Conservation (phyloP, 495 filamentous ascomycete genomes). For the Trichoderma orchidacearum region DNA sequence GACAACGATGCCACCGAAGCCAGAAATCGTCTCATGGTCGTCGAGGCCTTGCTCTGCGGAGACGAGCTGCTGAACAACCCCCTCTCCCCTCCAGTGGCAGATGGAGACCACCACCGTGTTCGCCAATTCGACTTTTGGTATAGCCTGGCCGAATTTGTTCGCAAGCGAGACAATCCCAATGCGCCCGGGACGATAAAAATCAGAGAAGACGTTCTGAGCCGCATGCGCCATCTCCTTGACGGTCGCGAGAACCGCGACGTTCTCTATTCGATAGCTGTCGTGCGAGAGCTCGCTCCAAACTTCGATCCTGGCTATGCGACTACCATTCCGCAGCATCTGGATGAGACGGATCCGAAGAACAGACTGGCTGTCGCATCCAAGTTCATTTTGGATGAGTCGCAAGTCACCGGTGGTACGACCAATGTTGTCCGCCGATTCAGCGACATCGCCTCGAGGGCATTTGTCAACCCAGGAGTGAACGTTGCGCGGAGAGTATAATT, state of each 20-base stretch:
- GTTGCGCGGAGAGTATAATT: slow-evolving; percentile 4
- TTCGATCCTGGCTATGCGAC: slow-evolving; percentile 48
- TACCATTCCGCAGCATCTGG: slow-evolving; percentile 44
- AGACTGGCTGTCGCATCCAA: slow-evolving; percentile 69
- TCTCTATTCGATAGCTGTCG: slow-evolving; percentile 75
- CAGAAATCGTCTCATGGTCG: slow-evolving; percentile 52
- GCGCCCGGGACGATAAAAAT: slow-evolving; percentile 24
- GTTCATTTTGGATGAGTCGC: slow-evolving; percentile 65
- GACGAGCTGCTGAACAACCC: slow-evolving; percentile 46
- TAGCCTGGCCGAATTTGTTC: slow-evolving; percentile 56
- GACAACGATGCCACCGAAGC: slow-evolving; percentile 47
- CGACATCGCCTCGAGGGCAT: slow-evolving; percentile 42
- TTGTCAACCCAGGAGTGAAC: slow-evolving; percentile 1
- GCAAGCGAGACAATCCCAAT: slow-evolving; percentile 37
- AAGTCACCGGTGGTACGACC: slow-evolving; percentile 54
- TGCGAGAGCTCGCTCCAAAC: slow-evolving; percentile 56
- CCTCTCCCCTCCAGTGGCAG: slow-evolving; percentile 27
- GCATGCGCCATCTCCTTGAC: slow-evolving; percentile 55
- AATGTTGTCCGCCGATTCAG: slow-evolving; percentile 70
- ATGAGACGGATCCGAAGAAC: slow-evolving; percentile 55
- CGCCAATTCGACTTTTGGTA: slow-evolving; percentile 73
- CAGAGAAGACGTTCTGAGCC: slow-evolving; percentile 48
- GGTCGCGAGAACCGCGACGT: slow-evolving; percentile 82
- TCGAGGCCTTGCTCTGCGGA: slow-evolving; percentile 63
- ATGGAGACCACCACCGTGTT: slow-evolving; percentile 33